A percentile compares a stretch with the other conserved stretches of the same genome.
Conservation (phyloP, 2,329 filamentous ascomycete species). For the Talaromyces islandicus region DNA sequence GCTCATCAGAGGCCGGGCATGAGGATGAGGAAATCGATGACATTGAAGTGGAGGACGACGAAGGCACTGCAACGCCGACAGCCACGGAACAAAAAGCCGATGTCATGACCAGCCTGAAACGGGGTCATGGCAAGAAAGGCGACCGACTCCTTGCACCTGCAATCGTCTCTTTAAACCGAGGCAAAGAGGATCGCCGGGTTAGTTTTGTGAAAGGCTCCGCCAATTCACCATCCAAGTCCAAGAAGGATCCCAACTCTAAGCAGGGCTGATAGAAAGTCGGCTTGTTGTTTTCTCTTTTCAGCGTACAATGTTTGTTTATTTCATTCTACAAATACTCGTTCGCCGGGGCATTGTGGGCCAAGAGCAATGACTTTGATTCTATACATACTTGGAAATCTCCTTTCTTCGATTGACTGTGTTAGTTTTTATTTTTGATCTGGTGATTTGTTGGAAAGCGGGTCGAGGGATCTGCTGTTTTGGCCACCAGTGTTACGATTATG, state of each 20-base stretch:
- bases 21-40: constrained; percentile 45
- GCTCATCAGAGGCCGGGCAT: constrained; percentile 46
- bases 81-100: constrained; percentile 28
- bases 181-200: constrained; percentile 31
- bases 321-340: neutral
- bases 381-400: constrained; percentile 12
- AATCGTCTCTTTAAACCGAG: constrained; percentile 19
- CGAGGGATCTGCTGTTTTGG: neutral
- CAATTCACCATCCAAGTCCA: constrained; percentile 24
- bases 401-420: constrained; percentile 11
- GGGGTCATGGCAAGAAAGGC: constrained; percentile 25
- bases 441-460: constrained; percentile 7
- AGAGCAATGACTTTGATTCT: neutral
- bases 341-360: neutral
- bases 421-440: constrained; percentile 5
- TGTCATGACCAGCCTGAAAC: constrained; percentile 24
- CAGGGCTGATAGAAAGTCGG: constrained; percentile 13
- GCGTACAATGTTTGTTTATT: neutral
- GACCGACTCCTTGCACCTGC: constrained; percentile 21
- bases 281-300: neutral
- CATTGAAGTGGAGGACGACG: constrained; percentile 42
- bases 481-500: neutral
- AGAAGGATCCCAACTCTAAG: constrained; percentile 22
- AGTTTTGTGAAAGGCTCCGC: constrained; percentile 27
- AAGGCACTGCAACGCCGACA: constrained; percentile 32